A percentile compares a stretch with the other conserved stretches of the same genome.
Evolutionary conservation across 306 rosid genomes (phyloP).

Genomic region (Citrullus colocynthis): DNA sequence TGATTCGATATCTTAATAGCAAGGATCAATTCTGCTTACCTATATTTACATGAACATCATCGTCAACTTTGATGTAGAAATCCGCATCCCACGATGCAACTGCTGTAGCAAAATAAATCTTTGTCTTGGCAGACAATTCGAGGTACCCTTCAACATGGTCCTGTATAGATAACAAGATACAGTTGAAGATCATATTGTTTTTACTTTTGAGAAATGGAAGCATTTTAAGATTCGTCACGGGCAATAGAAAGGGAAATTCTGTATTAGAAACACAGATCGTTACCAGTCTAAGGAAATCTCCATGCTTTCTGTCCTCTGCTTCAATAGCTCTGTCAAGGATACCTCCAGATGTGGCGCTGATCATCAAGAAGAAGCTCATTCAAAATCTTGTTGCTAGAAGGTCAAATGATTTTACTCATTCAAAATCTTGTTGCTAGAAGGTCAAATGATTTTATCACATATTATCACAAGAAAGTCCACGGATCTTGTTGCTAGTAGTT

Average conservation of each 20-base stretch:
- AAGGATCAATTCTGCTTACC: slow-evolving; percentile 27
- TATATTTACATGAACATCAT: slow-evolving; percentile 93
- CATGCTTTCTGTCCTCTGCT: slow-evolving; percentile 93
- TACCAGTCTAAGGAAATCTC: slow-evolving; percentile 96
- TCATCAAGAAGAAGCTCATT: slow-evolving; percentile 11
- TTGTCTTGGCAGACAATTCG: slow-evolving; percentile 93
- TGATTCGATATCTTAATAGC: not conserved
- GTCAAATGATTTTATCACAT: not conserved
- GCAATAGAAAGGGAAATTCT: slow-evolving; percentile 6
- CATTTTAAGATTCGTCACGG: not conserved
- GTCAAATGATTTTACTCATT: not conserved
- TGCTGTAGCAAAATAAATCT: slow-evolving; percentile 79
- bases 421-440: not conserved
- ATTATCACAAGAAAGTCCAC: not conserved
- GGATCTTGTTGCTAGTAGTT: not conserved
- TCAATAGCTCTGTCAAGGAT: slow-evolving; percentile 94
- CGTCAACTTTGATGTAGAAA: slow-evolving; percentile 93
- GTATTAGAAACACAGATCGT: not conserved
- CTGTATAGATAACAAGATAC: slow-evolving; percentile 20
- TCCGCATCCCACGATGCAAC: slow-evolving; percentile 92
- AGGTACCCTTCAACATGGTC: slow-evolving; percentile 98
- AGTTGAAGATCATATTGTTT: not conserved
- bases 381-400: not conserved
- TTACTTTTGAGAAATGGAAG: not conserved
- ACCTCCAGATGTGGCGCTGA: slow-evolving; percentile 95